Conservation (phyloP, 2,329 filamentous ascomycete genomes). For the Cryphonectria naterciae region DNA sequence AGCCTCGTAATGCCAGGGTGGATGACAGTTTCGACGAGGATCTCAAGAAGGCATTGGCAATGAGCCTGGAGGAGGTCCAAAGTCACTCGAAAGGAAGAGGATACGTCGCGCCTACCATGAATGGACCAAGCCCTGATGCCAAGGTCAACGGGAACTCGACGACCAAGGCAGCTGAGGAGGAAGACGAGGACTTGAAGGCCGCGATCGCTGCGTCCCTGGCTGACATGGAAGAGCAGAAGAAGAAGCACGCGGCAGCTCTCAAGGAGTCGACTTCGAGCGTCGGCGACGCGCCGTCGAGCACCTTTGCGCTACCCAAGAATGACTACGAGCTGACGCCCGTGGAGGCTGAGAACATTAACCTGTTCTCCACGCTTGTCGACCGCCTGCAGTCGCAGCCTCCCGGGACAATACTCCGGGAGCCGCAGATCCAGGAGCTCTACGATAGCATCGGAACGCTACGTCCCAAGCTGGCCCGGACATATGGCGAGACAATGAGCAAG, state of each 20-base stretch:
- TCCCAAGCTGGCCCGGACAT: constrained; percentile 91
- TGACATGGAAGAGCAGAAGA: constrained; percentile 98
- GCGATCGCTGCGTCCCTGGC: constrained; percentile 93
- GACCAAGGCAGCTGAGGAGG: constrained; percentile 65
- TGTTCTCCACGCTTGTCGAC: constrained; percentile 93
- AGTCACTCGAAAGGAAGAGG: constrained; percentile 64
- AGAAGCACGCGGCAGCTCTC: constrained; percentile 80
- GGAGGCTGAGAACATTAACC: constrained; percentile 95
- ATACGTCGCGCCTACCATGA: constrained; percentile 65
- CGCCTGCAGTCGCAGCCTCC: constrained; percentile 92
- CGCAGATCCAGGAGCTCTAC: constrained; percentile 97
- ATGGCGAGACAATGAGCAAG: constrained; percentile 99
- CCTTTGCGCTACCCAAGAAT: constrained; percentile 73
- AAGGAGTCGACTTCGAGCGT: constrained; percentile 67
- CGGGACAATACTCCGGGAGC: constrained; percentile 93
- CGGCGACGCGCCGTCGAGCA: constrained; percentile 52
- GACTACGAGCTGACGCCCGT: constrained; percentile 93
- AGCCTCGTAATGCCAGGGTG: constrained; percentile 84
- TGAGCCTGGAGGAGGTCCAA: constrained; percentile 95
- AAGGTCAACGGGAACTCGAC: constrained; percentile 44
- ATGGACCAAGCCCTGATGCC: constrained; percentile 38
- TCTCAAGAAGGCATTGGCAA: constrained; percentile 87
- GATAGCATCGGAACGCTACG: constrained; percentile 93
- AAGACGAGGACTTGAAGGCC: constrained; percentile 90
- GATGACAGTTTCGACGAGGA: constrained; percentile 95